A percentile compares a stretch with the other conserved stretches of the same genome.
These are phyloP conservation scores for Aspergillus taichungensis DNA, from an alignment of 495 filamentous ascomycete species.

Conservation along the genomic window DNA sequence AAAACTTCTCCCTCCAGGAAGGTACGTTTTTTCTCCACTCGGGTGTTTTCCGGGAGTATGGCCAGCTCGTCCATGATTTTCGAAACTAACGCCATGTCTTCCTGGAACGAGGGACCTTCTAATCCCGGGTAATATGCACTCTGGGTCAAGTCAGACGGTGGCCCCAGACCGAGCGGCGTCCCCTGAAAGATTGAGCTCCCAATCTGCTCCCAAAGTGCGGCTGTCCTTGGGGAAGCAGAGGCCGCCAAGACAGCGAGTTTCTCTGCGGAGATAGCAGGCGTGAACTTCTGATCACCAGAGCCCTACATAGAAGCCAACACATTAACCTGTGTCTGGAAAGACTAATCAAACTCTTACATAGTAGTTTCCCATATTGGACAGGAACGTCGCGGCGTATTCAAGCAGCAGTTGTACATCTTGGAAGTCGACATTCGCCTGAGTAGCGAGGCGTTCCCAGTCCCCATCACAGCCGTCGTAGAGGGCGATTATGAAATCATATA, in stretches of 20 bases:
- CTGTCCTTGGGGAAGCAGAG: slow-evolving; percentile 1
- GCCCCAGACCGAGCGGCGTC: slow-evolving; percentile 17
- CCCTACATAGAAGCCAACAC: slow-evolving; percentile 3
- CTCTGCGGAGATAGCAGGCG: slow-evolving; percentile 11
- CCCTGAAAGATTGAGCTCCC: slow-evolving; percentile 4
- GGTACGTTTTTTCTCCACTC: slow-evolving; percentile 11
- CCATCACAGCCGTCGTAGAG: slow-evolving; percentile 24
- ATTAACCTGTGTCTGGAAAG: too few relatives aligned
- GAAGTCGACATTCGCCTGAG: neutral
- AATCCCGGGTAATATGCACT: slow-evolving; percentile 20
- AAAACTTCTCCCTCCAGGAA: neutral
- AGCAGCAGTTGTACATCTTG: slow-evolving; percentile 6
- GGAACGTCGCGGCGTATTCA: slow-evolving; percentile 13
- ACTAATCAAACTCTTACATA: slow-evolving; percentile 1
- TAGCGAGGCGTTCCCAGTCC: slow-evolving; percentile 21
- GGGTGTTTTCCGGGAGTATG: slow-evolving; percentile 23
- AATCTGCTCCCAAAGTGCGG: neutral
- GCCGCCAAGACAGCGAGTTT: slow-evolving; percentile 7
- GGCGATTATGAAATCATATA: slow-evolving; percentile 32
- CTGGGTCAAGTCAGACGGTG: slow-evolving; percentile 10
- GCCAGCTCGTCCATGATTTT: slow-evolving; percentile 10
- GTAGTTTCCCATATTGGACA: slow-evolving; percentile 13
- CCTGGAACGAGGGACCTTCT: slow-evolving; percentile 4
- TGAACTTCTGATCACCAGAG: slow-evolving; percentile 24
- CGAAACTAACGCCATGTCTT: slow-evolving; percentile 15